phyloP scores from a whole-genome alignment of 139 green algal genomes.

The Tetradesmus obliquus region DNA sequence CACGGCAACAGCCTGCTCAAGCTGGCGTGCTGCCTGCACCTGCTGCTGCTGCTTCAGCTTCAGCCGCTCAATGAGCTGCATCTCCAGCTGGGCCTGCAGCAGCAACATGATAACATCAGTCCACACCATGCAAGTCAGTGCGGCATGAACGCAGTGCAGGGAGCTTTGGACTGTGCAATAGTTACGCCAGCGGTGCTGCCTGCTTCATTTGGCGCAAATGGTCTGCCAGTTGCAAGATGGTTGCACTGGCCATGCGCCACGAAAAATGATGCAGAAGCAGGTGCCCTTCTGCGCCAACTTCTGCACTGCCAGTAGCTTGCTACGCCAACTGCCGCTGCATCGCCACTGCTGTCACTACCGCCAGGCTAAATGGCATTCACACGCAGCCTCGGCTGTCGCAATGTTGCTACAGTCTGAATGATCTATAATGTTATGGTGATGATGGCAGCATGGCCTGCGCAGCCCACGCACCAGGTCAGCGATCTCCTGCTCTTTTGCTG shows the following conservation, averaged over 20 bases:
- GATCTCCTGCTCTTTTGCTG: slow-evolving; percentile 76
- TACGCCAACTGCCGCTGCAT: too few relatives aligned
- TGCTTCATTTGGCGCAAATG: too few relatives aligned
- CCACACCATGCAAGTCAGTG: not conserved
- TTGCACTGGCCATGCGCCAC: too few relatives aligned
- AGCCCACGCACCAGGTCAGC: slow-evolving; percentile 64
- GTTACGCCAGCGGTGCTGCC: not conserved
- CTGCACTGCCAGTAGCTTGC: too few relatives aligned
- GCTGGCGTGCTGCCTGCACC: slow-evolving; percentile 66
- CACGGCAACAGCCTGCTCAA: slow-evolving; percentile 57
- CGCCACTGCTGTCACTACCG: too few relatives aligned
- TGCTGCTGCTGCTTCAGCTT: slow-evolving; percentile 77
- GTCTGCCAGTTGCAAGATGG: too few relatives aligned
- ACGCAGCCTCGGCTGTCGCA: not conserved
- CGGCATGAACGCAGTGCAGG: not conserved
- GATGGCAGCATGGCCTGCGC: not conserved
- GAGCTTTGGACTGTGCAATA: too few relatives aligned
- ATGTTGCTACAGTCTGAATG: not conserved
- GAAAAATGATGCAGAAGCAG: too few relatives aligned
- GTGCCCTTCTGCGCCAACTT: too few relatives aligned
- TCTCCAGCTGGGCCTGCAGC: slow-evolving; percentile 67
- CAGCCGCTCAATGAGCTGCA: slow-evolving; percentile 78
- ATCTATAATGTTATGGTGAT: too few relatives aligned
- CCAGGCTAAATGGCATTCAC: too few relatives aligned
- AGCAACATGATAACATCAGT: not conserved